These are phyloP conservation scores for Entophlyctis helioformis DNA, from an alignment of 192 early-diverging fungal genomes.

Conservation along the genomic window DNA sequence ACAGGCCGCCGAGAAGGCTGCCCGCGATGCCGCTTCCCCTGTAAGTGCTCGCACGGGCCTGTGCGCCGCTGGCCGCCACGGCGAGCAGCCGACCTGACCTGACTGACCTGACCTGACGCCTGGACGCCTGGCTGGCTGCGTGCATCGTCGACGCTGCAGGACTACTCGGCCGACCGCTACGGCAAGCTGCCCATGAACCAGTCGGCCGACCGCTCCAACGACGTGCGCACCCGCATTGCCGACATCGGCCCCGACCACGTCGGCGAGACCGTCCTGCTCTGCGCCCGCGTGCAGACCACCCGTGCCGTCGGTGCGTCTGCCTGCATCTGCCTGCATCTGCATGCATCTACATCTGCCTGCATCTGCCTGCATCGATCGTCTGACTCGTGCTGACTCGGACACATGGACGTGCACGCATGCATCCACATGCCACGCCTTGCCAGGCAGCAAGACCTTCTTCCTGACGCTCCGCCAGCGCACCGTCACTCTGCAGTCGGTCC, in stretches of 20 bases:
- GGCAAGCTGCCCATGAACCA: constrained; percentile 81
- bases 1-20: constrained; percentile 58
- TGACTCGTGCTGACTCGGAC: neutral
- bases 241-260: constrained; percentile 48
- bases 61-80: too few relatives aligned
- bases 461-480: constrained; percentile 78
- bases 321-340: too few relatives aligned
- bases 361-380: too few relatives aligned
- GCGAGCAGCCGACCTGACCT: too few relatives aligned
- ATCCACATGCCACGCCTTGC: neutral
- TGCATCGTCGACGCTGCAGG: too few relatives aligned
- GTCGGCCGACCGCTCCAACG: constrained; percentile 58
- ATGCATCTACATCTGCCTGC: too few relatives aligned
- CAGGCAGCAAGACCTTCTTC: constrained; percentile 78
- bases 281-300: constrained; percentile 83
- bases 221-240: constrained; percentile 50
- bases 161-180: constrained; percentile 75
- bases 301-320: constrained; percentile 58
- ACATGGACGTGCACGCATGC: neutral
- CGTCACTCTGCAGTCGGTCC: constrained; percentile 80
- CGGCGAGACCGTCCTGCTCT: constrained; percentile 69
- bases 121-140: too few relatives aligned
- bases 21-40: constrained; percentile 43
- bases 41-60: constrained; percentile 5
- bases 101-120: too few relatives aligned